Conservation (phyloP, 805 yeast species). For the Saccharomycopsis guyanensis region DNA sequence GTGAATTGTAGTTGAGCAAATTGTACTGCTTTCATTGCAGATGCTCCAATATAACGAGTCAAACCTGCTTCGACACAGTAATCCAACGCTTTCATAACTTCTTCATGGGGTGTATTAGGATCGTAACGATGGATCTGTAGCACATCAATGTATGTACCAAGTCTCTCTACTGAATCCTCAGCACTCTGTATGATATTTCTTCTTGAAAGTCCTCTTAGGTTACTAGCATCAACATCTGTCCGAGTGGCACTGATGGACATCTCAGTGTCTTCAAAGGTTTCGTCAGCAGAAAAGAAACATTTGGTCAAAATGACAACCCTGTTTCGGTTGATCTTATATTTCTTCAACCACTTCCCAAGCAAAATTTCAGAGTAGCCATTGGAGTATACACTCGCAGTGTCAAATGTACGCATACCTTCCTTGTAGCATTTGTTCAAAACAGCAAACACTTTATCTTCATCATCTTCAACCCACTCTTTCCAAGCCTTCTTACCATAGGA, state of each 20-base stretch:
- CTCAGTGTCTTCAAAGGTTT: neutral
- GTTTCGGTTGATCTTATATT: conserved; percentile 44
- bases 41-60: conserved; percentile 54
- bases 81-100: conserved; percentile 50
- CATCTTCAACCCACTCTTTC: conserved; percentile 36
- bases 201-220: conserved; percentile 34
- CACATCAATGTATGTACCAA: conserved; percentile 48
- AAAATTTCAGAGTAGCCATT: conserved; percentile 42
- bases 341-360: conserved; percentile 46
- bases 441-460: conserved; percentile 36
- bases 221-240: too few relatives aligned
- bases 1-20: conserved; percentile 46
- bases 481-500: conserved; percentile 30
- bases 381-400: conserved; percentile 43
- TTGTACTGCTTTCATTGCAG: conserved; percentile 49
- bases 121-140: conserved; percentile 53
- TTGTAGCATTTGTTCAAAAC: conserved; percentile 40
- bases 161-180: conserved; percentile 33
- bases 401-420: conserved; percentile 39
- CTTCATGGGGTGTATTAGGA: conserved; percentile 39
- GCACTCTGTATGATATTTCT: conserved; percentile 42
- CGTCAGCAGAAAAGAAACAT: conserved; percentile 30
- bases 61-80: conserved; percentile 40
- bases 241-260: too few relatives aligned
- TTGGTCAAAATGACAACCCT: conserved; percentile 49